These are phyloP conservation scores for Platanthera guangdongensis DNA, from an alignment of 106 monocot species.

Conservation along the genomic window DNA sequence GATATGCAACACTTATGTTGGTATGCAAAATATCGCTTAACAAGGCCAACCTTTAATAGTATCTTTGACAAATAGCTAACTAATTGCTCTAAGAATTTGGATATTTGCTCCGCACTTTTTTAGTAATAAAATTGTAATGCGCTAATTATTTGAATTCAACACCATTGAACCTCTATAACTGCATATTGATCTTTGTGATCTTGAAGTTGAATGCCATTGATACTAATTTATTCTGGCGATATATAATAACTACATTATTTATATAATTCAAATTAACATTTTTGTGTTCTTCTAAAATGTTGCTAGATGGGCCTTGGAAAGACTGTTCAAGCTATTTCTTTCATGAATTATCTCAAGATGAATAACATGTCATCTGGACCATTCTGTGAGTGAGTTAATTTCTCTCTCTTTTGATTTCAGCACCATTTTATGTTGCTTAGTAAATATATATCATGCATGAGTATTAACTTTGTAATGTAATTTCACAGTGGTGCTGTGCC, in stretches of 20 bases:
- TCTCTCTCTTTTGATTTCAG: neutral
- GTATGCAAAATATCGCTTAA: neutral
- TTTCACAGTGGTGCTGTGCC: slow-evolving; percentile 78
- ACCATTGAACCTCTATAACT: neutral
- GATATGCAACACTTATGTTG: neutral
- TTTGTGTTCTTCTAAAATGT: neutral
- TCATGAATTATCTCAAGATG: slow-evolving; percentile 83
- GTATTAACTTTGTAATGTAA: slow-evolving; percentile 7
- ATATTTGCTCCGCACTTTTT: neutral
- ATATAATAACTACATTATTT: neutral
- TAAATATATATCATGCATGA: neutral
- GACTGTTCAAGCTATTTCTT: slow-evolving; percentile 86
- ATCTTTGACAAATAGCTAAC: neutral
- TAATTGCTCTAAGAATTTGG: neutral
- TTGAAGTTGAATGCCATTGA: neutral
- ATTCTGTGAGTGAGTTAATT: slow-evolving; percentile 51
- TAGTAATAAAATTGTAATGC: neutral
- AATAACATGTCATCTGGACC: slow-evolving; percentile 46
- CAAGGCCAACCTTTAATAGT: neutral
- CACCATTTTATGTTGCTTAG: neutral
- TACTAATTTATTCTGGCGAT: neutral
- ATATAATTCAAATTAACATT: neutral
- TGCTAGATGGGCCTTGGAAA: slow-evolving; percentile 94
- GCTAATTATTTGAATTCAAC: neutral
- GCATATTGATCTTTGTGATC: neutral